A percentile compares a stretch with the other conserved stretches of the same genome.
Conservation (phyloP, 1,284 basidiomycete genomes). For the Exsudoporus floridanus region DNA sequence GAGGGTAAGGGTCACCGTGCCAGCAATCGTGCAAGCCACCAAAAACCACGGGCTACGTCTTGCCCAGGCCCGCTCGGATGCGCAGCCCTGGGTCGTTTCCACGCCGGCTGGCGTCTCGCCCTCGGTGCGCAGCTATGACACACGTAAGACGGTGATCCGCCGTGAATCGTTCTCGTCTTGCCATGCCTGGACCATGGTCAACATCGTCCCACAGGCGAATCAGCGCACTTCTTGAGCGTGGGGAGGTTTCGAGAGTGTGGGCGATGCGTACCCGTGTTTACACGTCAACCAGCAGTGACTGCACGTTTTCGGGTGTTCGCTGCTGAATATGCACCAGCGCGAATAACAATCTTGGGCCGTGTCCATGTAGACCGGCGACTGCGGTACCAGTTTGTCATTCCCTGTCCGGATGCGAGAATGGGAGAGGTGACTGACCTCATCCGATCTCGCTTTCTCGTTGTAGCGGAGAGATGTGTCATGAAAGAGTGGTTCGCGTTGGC, state of each 20-base stretch:
- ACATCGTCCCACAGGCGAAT: background rate
- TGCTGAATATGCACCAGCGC: conserved; percentile 30
- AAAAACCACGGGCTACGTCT: conserved; percentile 5
- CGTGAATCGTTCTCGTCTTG: conserved; percentile 27
- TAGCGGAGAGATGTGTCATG: conserved; percentile 7
- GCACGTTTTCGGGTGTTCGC: conserved; percentile 26
- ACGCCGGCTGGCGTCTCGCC: conserved; percentile 19
- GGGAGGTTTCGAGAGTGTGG: background rate
- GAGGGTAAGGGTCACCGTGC: conserved; percentile 7
- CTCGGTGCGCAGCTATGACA: conserved; percentile 28
- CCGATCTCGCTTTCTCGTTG: conserved; percentile 18
- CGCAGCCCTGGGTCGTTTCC: conserved; percentile 20
- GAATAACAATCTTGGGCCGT: conserved; percentile 33
- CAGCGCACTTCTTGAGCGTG: too few species aligned
- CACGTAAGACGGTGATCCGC: conserved; percentile 31
- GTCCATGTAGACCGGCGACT: conserved; percentile 30
- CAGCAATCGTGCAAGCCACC: conserved; percentile 9
- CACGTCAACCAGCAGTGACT: conserved; percentile 30
- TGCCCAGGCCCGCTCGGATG: conserved; percentile 3
- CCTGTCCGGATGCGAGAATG: background rate
- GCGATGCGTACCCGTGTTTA: conserved; percentile 22
- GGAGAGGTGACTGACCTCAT: conserved; percentile 15
- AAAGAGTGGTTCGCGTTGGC: conserved; percentile 27
- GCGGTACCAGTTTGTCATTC: background rate
- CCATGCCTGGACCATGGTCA: conserved; percentile 21